Evolutionary conservation across 1,139 yeast genomes (phyloP).

Genomic region (Geotrichum armillariae): DNA sequence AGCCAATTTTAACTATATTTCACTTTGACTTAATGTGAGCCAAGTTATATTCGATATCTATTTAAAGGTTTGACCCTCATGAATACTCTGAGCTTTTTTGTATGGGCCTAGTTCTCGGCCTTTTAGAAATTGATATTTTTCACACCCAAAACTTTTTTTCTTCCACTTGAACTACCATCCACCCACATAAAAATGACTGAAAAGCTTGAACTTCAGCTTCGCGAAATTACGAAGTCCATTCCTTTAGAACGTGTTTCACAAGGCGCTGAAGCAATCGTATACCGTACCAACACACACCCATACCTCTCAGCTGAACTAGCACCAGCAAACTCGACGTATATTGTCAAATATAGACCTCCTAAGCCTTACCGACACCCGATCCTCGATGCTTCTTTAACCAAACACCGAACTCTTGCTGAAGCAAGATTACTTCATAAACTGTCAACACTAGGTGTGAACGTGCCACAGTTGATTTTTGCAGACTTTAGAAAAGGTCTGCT

Average conservation of each 20-base stretch:
- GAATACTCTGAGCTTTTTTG: too few species aligned
- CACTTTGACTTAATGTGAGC: too few species aligned
- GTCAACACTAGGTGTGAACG: conserved; percentile 53
- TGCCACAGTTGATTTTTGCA: conserved; percentile 69
- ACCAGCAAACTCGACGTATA: conserved; percentile 44
- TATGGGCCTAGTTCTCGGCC: too few species aligned
- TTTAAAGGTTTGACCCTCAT: too few species aligned
- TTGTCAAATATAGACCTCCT: conserved; percentile 84
- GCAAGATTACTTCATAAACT: conserved; percentile 73
- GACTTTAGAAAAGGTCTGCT: conserved; percentile 79
- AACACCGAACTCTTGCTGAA: conserved; percentile 80
- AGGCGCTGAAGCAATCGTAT: conserved; percentile 95
- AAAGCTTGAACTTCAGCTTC: conserved; percentile 39
- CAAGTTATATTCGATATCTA: too few species aligned
- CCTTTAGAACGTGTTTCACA: conserved; percentile 53
- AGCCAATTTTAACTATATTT: too few species aligned
- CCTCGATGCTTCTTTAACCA: conserved; percentile 74
- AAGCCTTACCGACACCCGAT: conserved; percentile 87
- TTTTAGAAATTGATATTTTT: too few species aligned
- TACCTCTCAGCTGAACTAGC: conserved; percentile 41
- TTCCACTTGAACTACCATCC: too few species aligned
- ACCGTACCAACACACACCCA: conserved; percentile 66
- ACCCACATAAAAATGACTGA: conserved; percentile 21
- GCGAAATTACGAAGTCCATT: conserved; percentile 48
- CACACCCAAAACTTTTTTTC: too few species aligned